Conservation (phyloP, 2,329 filamentous ascomycete species). For the Hirsutella thompsonii region DNA sequence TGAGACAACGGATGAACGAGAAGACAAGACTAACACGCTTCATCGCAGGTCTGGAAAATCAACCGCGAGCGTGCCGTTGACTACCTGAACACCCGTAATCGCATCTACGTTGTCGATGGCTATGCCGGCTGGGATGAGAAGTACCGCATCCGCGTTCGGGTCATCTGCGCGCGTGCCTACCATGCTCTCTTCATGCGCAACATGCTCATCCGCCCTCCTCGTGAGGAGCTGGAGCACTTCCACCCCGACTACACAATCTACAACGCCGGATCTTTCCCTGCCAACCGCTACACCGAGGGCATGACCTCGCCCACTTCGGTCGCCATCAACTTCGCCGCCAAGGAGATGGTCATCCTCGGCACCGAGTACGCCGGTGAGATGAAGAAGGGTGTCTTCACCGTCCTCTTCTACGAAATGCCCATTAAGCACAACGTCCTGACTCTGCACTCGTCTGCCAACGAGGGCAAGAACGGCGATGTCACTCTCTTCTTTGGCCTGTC, state of each 20-base stretch:
- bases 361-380: slow-evolving; percentile 82
- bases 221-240: slow-evolving; percentile 91
- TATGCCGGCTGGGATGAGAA: slow-evolving; percentile 98
- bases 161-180: slow-evolving; percentile 97
- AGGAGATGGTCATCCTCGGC: slow-evolving; percentile 99
- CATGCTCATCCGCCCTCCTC: slow-evolving; percentile 93
- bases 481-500: slow-evolving; percentile 99
- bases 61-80: slow-evolving; percentile 98
- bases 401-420: slow-evolving; percentile 99
- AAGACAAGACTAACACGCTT: background rate
- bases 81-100: slow-evolving; percentile 97
- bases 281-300: slow-evolving; percentile 93
- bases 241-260: slow-evolving; percentile 99
- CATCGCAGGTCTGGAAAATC: slow-evolving; percentile 85
- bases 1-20: background rate
- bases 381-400: slow-evolving; percentile 97
- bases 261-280: slow-evolving; percentile 96
- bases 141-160: slow-evolving; percentile 93
- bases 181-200: slow-evolving; percentile 99
- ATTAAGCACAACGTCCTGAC: slow-evolving; percentile 99
- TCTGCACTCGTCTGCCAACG: slow-evolving; percentile 95
- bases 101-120: slow-evolving; percentile 96
- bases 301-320: slow-evolving; percentile 99
- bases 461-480: slow-evolving; percentile 88
- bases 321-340: slow-evolving; percentile 96